Evolutionary conservation across 495 filamentous ascomycete species (phyloP), one percentile per base, ranked within the genome.

Genomic region (Penicillium dipodomyicola): DNA sequence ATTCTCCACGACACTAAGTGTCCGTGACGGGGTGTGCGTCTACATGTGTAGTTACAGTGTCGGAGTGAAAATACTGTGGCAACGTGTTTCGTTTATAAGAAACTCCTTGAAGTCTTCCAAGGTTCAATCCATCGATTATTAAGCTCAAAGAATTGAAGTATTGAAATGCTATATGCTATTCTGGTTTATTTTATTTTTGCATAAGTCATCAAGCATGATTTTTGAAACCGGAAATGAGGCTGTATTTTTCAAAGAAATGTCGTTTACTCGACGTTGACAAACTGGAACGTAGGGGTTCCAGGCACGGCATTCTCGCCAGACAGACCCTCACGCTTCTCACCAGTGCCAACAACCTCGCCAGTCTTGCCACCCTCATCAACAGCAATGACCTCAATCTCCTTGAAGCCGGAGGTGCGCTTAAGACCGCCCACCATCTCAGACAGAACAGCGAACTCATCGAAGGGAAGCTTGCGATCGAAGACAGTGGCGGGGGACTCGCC

Each of bases 371-470:
- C 89, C 68, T 89, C 89, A 27, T 83, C 78, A 29, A 91, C 84
- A 40, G 78, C 76, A 25, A 90, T 70, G 56, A 92, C 71, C 61
- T 86, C 82, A 23, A 90, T 71, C 41, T 73, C 79, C 63, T 80
- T 83, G 52, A 85, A 78, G 1, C 86, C 86, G 7, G 87, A 84
- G 27, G 83, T 83, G 63, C 83, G 81, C 79, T 84, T 81, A 65
- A 87, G 61, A 52, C 75, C 77, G n/a, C 64, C 67, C 2, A 80
- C 57, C 76, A 86, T 84, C 63, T 87, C 80, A 59, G 73, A 61
- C 30, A 93, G 72, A 52, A 85, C 86, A 49, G 80, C 82, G 15
- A 87, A 72, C 75, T 98, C 94, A 59, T 96, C 88, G 68, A 98
- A 98, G 5, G 81, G 80, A 49, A 98, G 73, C 71, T 91, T 90